phyloP scores from a whole-genome alignment of 225 moss, liverwort and hornwort species.

The Neckera pumila region DNA sequence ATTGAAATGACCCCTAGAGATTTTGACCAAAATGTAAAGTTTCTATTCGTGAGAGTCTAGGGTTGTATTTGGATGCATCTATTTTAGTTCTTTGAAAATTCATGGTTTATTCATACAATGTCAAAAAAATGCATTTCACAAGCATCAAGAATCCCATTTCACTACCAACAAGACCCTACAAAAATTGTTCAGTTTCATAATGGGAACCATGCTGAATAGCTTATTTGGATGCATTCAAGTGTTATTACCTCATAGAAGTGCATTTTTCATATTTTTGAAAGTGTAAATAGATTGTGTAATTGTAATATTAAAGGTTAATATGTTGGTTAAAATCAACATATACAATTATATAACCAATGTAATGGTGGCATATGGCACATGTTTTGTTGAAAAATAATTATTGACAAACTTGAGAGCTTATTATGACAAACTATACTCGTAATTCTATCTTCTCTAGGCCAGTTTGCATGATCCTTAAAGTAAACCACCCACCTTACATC shows the following conservation, averaged over 20 bases:
- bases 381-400: background rate
- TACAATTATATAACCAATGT: background rate
- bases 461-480: background rate
- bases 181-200: too few relatives aligned
- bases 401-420: background rate
- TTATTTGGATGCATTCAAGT: too few relatives aligned
- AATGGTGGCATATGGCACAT: background rate
- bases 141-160: background rate
- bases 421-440: too few relatives aligned
- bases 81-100: background rate
- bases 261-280: background rate
- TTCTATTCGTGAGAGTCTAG: background rate
- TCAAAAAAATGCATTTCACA: background rate
- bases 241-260: background rate
- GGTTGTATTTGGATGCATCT: background rate
- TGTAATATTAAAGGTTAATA: background rate
- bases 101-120: background rate
- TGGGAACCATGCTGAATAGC: too few relatives aligned
- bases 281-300: background rate
- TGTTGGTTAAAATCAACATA: background rate
- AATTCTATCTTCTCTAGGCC: too few relatives aligned
- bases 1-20: accelerated
- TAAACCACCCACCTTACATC: background rate
- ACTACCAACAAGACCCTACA: background rate
- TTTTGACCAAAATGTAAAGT: background rate